Percentiles rank a stretch among this genome's conserved stretches.
These are phyloP conservation scores for Talaromyces sp. DNA, from an alignment of 2,329 filamentous ascomycete genomes.

Conservation along the genomic window DNA sequence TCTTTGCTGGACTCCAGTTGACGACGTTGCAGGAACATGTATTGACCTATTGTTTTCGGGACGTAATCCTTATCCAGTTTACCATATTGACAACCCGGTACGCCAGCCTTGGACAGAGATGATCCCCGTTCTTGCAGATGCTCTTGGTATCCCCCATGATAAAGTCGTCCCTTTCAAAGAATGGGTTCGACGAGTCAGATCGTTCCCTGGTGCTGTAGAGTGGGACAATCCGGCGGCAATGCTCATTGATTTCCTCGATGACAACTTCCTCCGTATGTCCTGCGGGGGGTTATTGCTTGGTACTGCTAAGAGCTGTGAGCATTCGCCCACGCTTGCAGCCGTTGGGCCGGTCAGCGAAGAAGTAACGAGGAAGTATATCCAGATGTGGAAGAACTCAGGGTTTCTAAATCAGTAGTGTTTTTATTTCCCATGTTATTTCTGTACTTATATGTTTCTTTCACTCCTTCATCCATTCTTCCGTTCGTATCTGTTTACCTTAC, in stretches of 20 bases:
- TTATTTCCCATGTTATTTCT: not conserved
- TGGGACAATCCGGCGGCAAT: conserved; percentile 24
- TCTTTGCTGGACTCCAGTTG: conserved; percentile 45
- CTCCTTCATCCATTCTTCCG: not conserved
- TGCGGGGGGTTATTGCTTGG: conserved; percentile 42
- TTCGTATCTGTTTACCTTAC: too few relatives aligned
- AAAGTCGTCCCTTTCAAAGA: conserved; percentile 35
- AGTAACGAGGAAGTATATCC: conserved; percentile 27
- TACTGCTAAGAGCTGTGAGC: conserved; percentile 26
- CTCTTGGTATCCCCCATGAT: conserved; percentile 23
- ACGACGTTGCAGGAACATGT: conserved; percentile 32
- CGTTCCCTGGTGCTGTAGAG: conserved; percentile 12
- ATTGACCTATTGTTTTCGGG: conserved; percentile 27
- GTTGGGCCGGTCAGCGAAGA: conserved; percentile 29
- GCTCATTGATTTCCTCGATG: conserved; percentile 26
- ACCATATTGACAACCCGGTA: conserved; percentile 44
- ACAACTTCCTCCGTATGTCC: conserved; percentile 39
- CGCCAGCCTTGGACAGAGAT: conserved; percentile 38
- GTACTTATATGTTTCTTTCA: not conserved
- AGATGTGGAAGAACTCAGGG: conserved; percentile 28
- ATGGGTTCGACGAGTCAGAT: conserved; percentile 35
- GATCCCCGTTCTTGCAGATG: conserved; percentile 26
- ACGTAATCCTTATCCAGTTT: conserved; percentile 26
- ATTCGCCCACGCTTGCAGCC: conserved; percentile 31
- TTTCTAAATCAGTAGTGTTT: conserved; percentile 13